phyloP scores from a whole-genome alignment of 2,329 filamentous ascomycete genomes.

The Paecilomyces fulvus region DNA sequence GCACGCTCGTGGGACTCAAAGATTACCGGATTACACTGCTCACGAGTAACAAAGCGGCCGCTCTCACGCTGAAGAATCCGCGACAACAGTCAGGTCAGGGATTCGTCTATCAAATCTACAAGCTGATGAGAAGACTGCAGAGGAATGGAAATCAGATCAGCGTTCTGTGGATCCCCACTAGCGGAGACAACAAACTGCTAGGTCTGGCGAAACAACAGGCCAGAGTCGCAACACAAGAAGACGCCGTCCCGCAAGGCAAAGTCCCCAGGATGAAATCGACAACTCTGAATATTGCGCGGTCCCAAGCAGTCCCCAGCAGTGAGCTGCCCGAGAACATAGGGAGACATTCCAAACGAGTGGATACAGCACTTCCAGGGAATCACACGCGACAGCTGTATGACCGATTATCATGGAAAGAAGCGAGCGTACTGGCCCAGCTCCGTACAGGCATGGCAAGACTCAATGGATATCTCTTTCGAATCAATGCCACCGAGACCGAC shows the following conservation, averaged over 20 bases:
- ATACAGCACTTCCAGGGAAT: conserved; percentile 19
- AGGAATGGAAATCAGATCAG: conserved; percentile 12
- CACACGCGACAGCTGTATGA: conserved; percentile 15
- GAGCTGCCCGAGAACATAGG: conserved; percentile 13
- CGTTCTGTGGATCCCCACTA: conserved; percentile 11
- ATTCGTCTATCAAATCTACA: conserved; percentile 13
- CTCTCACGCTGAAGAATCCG: conserved; percentile 13
- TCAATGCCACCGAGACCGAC: conserved; percentile 1
- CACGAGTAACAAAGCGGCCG: conserved; percentile 15
- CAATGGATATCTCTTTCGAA: conserved; percentile 17
- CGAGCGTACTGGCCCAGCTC: conserved; percentile 20
- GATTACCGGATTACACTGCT: conserved; percentile 12
- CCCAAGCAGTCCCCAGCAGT: conserved; percentile 10
- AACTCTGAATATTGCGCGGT: conserved; percentile 15
- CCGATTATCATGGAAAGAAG: conserved; percentile 15
- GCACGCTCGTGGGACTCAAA: conserved; percentile 11
- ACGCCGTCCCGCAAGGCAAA: conserved; percentile 8
- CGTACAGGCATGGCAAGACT: conserved; percentile 21
- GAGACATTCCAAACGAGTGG: conserved; percentile 16
- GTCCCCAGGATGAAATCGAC: conserved; percentile 16
- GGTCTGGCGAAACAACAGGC: conserved; percentile 15
- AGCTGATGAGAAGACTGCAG: conserved; percentile 12
- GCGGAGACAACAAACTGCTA: conserved; percentile 9
- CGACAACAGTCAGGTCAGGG: conserved; percentile 14
- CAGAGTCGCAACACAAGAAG: conserved; percentile 11